Evolutionary conservation across 352 stramenopile genomes (phyloP), one percentile per base, ranked within the genome.

Genomic region (Phytopythium kandeliae): DNA sequence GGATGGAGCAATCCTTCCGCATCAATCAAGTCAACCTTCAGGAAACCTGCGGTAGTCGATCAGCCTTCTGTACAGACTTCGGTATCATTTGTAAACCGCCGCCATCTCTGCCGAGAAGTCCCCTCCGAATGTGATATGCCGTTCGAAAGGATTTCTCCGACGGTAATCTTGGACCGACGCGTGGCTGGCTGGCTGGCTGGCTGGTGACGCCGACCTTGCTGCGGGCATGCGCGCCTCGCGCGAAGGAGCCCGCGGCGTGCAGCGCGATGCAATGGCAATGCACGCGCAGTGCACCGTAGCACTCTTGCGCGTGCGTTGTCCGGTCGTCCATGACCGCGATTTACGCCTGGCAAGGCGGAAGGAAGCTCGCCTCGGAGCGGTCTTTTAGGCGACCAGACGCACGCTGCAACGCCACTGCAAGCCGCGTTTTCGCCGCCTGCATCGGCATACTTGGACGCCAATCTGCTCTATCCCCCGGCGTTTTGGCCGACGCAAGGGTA

Each of bases 121-220:
- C n/a, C n/a, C n/a, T n/a, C n/a, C n/a, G n/a, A n/a, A n/a, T n/a
- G n/a, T n/a, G n/a, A n/a, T n/a, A n/a, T n/a, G n/a, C n/a, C n/a
- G n/a, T n/a, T n/a, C 38, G 38, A 28, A n/a, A 21, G 16, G 17
- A 26, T 45, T 10, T 41, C n/a, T 31, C 5, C 10, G 36, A n/a
- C 11, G 30, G 31, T 42, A 55, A 55, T 52, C 46, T 52, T 52
- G 46, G 46, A 52, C 19, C 46, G 33, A 5, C 46, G 44, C 30
- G 28, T 50, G 44, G 44, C 44, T 40, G n/a, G n/a, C n/a, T n/a
- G n/a, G n/a, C n/a, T n/a, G n/a, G n/a, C n/a, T n/a, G n/a, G n/a
- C n/a, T n/a, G n/a, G n/a, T 19, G 44, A 25, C 4, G 28, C 44
- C 44, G 40, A 26, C 40, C 38, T 44, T 11, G 37, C 8, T 9